These are phyloP conservation scores for Rhodotorula graminis DNA, from an alignment of 768 basidiomycete species.

Conservation along the genomic window DNA sequence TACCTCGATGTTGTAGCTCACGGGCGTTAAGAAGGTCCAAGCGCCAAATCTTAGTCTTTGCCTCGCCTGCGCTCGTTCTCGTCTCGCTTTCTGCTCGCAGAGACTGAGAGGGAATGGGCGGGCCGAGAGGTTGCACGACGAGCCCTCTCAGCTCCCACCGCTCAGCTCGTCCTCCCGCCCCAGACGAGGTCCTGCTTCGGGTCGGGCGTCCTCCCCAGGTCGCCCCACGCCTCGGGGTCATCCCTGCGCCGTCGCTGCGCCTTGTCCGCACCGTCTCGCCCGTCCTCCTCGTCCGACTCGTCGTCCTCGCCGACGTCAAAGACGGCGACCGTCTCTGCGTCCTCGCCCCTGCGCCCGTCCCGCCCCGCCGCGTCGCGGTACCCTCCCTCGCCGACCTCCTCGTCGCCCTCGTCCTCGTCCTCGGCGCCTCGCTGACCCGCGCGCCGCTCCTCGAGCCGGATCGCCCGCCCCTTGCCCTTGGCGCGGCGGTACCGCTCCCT, in stretches of 20 bases:
- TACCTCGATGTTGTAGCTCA: neutral
- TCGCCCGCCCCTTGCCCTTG: slow-evolving; percentile 20
- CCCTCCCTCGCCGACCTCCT: neutral
- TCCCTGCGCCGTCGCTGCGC: neutral
- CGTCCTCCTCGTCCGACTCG: slow-evolving; percentile 7
- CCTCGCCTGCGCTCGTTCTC: too few relatives aligned
- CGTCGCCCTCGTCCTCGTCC: slow-evolving; percentile 10
- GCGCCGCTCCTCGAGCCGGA: neutral
- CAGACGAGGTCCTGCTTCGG: neutral
- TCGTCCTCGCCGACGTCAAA: slow-evolving; percentile 37
- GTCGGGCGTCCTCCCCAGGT: slow-evolving; percentile 12
- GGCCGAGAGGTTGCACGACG: too few relatives aligned
- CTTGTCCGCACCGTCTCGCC: neutral
- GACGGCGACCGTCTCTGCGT: slow-evolving; percentile 23
- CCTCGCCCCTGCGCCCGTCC: neutral
- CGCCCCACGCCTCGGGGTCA: slow-evolving; percentile 17
- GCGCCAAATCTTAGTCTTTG: too few relatives aligned
- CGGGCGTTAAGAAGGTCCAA: too few relatives aligned
- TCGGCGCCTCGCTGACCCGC: slow-evolving; percentile 18
- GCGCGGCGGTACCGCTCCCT: slow-evolving; percentile 1
- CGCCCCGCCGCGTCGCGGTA: neutral
- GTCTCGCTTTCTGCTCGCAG: too few relatives aligned
- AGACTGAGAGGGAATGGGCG: too few relatives aligned
- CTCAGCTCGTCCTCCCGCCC: too few relatives aligned
- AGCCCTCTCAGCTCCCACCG: too few relatives aligned